Base-by-base conservation (phyloP, 805 yeast genomes). In the Blastobotrys parvus region DNA sequence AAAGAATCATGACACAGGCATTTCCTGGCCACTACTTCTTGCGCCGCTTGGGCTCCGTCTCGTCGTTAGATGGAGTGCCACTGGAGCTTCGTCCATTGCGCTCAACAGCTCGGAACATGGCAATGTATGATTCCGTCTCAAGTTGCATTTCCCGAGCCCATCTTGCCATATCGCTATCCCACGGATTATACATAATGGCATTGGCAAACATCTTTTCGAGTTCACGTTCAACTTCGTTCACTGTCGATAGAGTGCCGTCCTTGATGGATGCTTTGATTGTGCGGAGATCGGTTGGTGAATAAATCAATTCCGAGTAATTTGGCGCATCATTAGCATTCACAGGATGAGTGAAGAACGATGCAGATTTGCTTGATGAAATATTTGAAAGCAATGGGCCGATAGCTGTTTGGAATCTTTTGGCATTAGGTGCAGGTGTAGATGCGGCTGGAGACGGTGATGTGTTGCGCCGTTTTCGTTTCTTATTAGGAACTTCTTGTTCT, bases 151-250 rank as follows among this genome's bases (percentile, higher is more conserved):
- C 84, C 48, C 71, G 64, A 1, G 87, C 75, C 71, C 84, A 72
- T 30, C 62, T 59, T 35, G 74, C 75, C 47, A 82, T 69, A 42
- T 80, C 86, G 21, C 78, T 74, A 46, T 73, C 77, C 47, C 76
- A 70, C 52, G 74, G 74, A 59, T 85, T 84, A 63, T 79, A 85
- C 92, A 85, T 85, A 15, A 84, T 72, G 15, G 90, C 85, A 59
- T 85, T 85, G 41, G 90, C 82, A 63, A 81, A 82, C 92, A 85
- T 82, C 46, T 80, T 65, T 65, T 80, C 71, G 35, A 85, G 67
- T 48, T 81, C 85, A 40, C 82, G 65, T 51, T 84, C 86, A 18
- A 85, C 64, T 45, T 80, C 78, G 18, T 58, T 65, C 8, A 64
- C 60, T 15, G 59, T 57, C 29, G 71, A 67, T 34, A 84, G 72